phyloP scores from a whole-genome alignment of 164 flowering plant genomes.

The Umbellularia californica region DNA sequence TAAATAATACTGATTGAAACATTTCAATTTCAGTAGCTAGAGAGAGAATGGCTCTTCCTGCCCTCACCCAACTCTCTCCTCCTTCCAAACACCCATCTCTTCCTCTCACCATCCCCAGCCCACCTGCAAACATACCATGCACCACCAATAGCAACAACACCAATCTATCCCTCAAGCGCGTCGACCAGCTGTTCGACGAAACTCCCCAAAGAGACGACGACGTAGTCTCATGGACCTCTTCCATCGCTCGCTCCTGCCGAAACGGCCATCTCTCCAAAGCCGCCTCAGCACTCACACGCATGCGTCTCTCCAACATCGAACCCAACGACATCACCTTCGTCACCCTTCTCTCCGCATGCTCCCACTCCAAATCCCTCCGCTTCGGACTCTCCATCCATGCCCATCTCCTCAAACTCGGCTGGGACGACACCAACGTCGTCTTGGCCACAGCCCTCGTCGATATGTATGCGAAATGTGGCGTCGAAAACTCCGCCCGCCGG shows the following conservation, averaged over 20 bases:
- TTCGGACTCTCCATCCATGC: conserved; percentile 8
- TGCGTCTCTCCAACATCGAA: conserved; percentile 5
- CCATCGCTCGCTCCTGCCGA: conserved; percentile 13
- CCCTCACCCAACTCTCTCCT: background rate
- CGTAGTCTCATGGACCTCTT: conserved; percentile 13
- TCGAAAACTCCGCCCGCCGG: conserved; percentile 4
- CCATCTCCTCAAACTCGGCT: conserved; percentile 2
- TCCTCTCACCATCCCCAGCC: too few relatives aligned
- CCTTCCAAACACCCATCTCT: background rate
- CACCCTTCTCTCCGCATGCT: conserved; percentile 9
- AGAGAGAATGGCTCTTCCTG: background rate
- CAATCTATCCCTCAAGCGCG: background rate
- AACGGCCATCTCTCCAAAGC: conserved; percentile 3
- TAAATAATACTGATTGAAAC: too few relatives aligned
- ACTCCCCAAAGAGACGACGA: conserved; percentile 3
- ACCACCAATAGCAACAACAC: background rate
- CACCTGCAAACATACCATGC: too few relatives aligned
- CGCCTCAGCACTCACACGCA: background rate
- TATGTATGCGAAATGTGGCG: conserved; percentile 12
- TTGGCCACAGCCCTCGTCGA: conserved; percentile 6
- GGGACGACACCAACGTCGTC: conserved; percentile 1
- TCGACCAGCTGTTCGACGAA: background rate
- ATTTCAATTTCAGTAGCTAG: too few relatives aligned
- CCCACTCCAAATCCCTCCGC: background rate
- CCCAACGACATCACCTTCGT: conserved; percentile 11